These are phyloP conservation scores for Carex arenaria DNA, from an alignment of 202 grass and related monocot genomes.

Conservation along the genomic window DNA sequence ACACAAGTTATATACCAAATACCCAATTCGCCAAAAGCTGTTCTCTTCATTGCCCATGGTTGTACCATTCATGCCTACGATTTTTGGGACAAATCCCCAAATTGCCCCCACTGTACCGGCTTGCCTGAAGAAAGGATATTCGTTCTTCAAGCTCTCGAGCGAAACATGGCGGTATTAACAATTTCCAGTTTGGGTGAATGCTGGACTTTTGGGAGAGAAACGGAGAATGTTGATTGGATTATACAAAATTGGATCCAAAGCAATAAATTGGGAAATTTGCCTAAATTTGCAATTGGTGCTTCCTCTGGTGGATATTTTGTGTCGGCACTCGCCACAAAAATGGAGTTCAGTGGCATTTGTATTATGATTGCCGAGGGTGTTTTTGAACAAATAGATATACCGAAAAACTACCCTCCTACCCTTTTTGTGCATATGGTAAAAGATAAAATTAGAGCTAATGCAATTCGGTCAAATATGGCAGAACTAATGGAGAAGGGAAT, in stretches of 20 bases:
- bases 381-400: constrained; percentile 44
- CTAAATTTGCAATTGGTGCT: constrained; percentile 61
- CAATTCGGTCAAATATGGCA: constrained; percentile 38
- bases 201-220: constrained; percentile 61
- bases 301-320: constrained; percentile 85
- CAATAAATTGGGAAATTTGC: constrained; percentile 46
- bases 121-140: constrained; percentile 83
- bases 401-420: constrained; percentile 54
- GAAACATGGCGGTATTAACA: constrained; percentile 52
- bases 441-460: constrained; percentile 37
- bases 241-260: constrained; percentile 60
- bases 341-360: constrained; percentile 59
- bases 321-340: constrained; percentile 61
- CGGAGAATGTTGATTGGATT: constrained; percentile 59
- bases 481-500: constrained; percentile 47
- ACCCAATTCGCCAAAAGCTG: constrained; percentile 35
- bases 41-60: constrained; percentile 74
- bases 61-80: constrained; percentile 76
- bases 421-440: constrained; percentile 93
- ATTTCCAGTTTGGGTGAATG: constrained; percentile 70
- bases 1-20: constrained; percentile 85
- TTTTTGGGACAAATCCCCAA: constrained; percentile 75
- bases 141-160: constrained; percentile 43
- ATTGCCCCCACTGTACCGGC: constrained; percentile 57
- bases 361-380: constrained; percentile 82